Evolutionary conservation across 805 yeast genomes (phyloP), one percentile per base, ranked within the genome.

Genomic region (Clavispora asparagi): DNA sequence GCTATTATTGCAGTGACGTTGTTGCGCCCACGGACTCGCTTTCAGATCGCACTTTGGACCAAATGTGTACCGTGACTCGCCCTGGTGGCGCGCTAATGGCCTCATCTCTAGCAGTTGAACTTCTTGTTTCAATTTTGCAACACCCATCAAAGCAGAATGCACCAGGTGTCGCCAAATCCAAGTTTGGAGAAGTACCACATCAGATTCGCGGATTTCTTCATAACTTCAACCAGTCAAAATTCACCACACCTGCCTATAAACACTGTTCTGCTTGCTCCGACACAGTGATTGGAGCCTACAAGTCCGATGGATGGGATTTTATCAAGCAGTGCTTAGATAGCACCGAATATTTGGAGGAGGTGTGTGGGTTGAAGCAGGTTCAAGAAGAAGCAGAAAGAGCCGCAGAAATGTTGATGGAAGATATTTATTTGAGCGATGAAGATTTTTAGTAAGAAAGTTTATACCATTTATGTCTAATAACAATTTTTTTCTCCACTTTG

Each of bases 61-160:
- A 94, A 64, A 94, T 94, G 97, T 94, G 99, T 60, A 94, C 99
- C 0, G 99, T 94, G 1, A 94, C 99, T 0, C 73, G 99, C 36
- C 98, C 99, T 0, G 99, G 99, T 0, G 91, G 86, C 1, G 96
- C 99, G 0, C 68, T 86, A 56, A 68, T 89, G 65, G 97, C 98
- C 0, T 79, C 96, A 0, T 81, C 97, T 0, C 68, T 83, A 32
- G 95, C 95, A 0, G 95, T 87, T 1, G 99, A 94, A 61, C 65
- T 94, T 6, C 59, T 89, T 50, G 86, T 87, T 0, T 79, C 94
- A 1, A 50, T 87, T 0, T 56, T 88, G 35, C 97, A 92, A 61
- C 85, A 83, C 54, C 81, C 81, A 0, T 61, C 65, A 6, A 70
- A 71, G 17, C 77, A 77, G 23, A 55, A 59, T 25, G 82, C 82